These are phyloP conservation scores for Candida corydali DNA, from an alignment of 805 yeast species.

Conservation along the genomic window DNA sequence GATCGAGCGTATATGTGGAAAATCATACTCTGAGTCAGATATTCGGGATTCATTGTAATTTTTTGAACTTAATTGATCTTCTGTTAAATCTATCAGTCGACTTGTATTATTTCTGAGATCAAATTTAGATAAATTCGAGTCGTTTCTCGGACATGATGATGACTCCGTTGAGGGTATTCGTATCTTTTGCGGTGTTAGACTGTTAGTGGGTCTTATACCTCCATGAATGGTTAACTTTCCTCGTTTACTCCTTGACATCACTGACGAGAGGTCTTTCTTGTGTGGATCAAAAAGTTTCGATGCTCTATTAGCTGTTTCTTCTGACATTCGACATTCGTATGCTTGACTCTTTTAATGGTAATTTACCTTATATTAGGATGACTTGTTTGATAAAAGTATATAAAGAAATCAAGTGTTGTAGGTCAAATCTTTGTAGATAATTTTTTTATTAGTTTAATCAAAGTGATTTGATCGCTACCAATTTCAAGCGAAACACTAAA, in stretches of 20 bases:
- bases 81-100: background rate
- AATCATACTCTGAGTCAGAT: no score
- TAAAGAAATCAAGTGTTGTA: no score
- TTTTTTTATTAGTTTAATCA: no score
- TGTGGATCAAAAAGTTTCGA: conserved; percentile 2
- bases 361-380: no score
- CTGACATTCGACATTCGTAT: conserved; percentile 3
- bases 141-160: background rate
- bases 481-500: no score
- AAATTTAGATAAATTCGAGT: background rate
- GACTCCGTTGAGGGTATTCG: background rate
- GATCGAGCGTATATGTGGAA: no score
- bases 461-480: no score
- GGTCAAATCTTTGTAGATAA: no score
- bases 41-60: background rate
- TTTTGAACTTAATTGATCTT: background rate
- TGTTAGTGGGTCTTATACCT: conserved; percentile 8
- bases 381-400: no score
- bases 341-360: no score
- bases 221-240: background rate
- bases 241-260: background rate
- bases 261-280: conserved; percentile 6
- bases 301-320: background rate
- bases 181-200: conserved; percentile 5
- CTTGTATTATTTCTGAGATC: background rate